Evolutionary conservation across 2,329 filamentous ascomycete species (phyloP).

Genomic region (Sordariomycetes sp.): DNA sequence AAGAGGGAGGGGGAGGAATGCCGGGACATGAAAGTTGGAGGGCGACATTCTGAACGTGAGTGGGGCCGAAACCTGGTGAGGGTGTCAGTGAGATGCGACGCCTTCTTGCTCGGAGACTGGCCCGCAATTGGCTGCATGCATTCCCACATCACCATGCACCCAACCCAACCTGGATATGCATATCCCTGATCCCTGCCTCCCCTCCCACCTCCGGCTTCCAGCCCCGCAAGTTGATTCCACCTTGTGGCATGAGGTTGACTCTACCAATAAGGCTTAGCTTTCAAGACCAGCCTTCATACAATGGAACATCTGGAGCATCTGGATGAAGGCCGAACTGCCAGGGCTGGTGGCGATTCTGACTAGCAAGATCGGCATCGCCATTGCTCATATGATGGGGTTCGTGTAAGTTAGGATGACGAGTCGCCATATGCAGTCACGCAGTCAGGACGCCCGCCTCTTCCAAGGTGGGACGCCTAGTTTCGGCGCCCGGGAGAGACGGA

Average conservation of each 20-base stretch:
- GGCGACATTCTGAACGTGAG: not conserved
- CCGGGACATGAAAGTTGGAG: not conserved
- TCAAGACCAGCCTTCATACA: not conserved
- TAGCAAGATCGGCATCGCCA: not conserved
- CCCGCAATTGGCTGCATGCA: not conserved
- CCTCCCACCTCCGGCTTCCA: not conserved
- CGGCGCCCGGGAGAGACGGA: not conserved
- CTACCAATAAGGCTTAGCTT: not conserved
- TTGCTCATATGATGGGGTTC: not conserved
- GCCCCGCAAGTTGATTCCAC: not conserved
- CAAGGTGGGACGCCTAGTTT: not conserved
- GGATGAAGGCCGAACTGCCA: not conserved
- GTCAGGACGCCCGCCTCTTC: not conserved
- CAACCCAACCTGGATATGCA: not conserved
- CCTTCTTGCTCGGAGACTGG: not conserved
- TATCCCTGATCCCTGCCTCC: not conserved
- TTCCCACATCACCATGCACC: not conserved
- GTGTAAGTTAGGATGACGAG: not conserved
- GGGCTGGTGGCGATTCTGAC: not conserved
- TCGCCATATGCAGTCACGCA: not conserved
- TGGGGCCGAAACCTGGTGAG: not conserved
- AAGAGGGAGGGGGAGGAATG: not conserved
- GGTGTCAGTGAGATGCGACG: not conserved
- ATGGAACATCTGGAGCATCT: not conserved
- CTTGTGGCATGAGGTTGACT: not conserved